Conservation (phyloP, 1,139 yeast genomes). For the Candida frijolesensis region DNA sequence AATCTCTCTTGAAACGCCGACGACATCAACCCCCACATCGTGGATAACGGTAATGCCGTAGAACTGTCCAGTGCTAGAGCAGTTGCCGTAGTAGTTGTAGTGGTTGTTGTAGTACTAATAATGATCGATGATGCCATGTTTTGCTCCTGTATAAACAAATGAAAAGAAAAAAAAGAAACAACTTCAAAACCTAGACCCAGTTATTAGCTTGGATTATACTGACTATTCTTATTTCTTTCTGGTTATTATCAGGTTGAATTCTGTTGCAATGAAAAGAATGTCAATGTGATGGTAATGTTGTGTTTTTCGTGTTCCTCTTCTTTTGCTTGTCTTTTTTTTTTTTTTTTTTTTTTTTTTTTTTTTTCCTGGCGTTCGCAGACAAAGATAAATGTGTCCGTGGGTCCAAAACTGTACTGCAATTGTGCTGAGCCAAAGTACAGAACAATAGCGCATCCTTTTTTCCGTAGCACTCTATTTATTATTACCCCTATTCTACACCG, state of each 20-base stretch:
- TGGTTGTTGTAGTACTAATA: conserved; percentile 19
- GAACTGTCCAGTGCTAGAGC: conserved; percentile 21
- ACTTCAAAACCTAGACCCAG: neutral
- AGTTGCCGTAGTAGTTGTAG: conserved; percentile 27
- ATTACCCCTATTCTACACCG: neutral
- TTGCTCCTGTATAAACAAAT: neutral
- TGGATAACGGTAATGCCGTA: conserved; percentile 28
- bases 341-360: neutral
- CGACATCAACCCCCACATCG: conserved; percentile 42
- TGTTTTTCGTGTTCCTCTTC: conserved; percentile 1
- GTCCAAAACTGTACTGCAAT: neutral
- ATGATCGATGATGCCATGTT: conserved; percentile 16
- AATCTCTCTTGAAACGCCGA: conserved; percentile 38
- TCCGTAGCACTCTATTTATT: neutral
- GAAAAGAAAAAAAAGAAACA: neutral
- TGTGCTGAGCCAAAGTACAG: neutral
- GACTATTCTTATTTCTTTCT: neutral
- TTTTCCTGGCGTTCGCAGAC: neutral
- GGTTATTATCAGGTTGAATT: neutral
- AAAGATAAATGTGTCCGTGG: neutral
- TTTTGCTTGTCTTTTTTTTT: neutral
- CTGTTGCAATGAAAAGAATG: neutral
- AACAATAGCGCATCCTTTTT: neutral
- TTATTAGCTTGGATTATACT: too few relatives aligned
- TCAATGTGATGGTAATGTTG: neutral